Evolutionary conservation across 495 filamentous ascomycete genomes (phyloP), one percentile per base, ranked within the genome.

Genomic region (Penicillium roqueforti): DNA sequence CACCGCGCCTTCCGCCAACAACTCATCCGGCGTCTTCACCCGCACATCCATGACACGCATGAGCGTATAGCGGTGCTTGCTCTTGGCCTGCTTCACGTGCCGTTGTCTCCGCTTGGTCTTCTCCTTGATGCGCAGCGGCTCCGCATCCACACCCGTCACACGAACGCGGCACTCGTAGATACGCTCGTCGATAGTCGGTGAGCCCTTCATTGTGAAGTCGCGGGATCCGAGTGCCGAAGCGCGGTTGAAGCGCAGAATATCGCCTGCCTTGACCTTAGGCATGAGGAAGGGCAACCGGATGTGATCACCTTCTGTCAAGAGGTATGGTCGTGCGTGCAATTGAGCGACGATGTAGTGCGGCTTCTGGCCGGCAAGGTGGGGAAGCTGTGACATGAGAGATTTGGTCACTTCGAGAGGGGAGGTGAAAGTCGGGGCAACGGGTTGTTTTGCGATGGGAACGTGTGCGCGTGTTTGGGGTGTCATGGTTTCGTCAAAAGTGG

Each of bases 261-360:
- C 91, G 1, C 93, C 93, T 0, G 90, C 83, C 47, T 79, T 72
- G 1, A 95, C 92, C 25, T 82, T 83, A 23, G 87, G 85, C 87
- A 97, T 91, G 58, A 82, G 82, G 80, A 97, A 97, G n/a, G 93
- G 95, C 38, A 98, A 83, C n/a, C 90, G 89, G 2, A 98, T 59
- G 36, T 79, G 80, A 68, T 97, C 93, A 56, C 93, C 95, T 31
- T 71, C 73, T 0, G 91, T 97, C 56, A 97, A 80, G 5, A 97
- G 90, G 80, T 96, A 98, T 16, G 91, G 90, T 18, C 79, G 79
- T 4, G 83, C 86, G 75, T 98, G 90, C 62, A 98, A 84, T 72
- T 93, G 89, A 9, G 87, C 79, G 23, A 85, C 87, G 54, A 93
- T 83, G 80, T 95, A 98, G 80, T 95, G 90, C 0, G 82, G 76